Evolutionary conservation across 495 filamentous ascomycete genomes (phyloP).

Genomic region (Neurospora sp.): DNA sequence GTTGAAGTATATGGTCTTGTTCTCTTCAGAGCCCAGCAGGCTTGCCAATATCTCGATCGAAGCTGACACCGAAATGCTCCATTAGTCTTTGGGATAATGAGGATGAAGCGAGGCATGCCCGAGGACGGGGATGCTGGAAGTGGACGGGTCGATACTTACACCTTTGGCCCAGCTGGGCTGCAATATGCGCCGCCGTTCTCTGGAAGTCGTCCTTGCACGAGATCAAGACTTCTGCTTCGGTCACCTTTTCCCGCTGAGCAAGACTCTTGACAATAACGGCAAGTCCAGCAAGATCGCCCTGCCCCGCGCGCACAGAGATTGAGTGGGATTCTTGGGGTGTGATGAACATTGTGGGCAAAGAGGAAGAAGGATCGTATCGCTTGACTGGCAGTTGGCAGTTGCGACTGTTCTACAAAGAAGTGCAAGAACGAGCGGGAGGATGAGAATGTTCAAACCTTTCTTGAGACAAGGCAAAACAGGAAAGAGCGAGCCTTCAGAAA

Average conservation of each 20-base stretch:
- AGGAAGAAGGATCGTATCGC: not conserved
- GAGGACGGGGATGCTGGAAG: too few relatives aligned
- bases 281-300: constrained; percentile 14
- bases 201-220: constrained; percentile 21
- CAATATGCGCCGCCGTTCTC: constrained; percentile 22
- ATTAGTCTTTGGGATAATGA: not conserved
- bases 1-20: constrained; percentile 16
- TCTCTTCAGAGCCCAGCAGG: constrained; percentile 9
- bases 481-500: not conserved
- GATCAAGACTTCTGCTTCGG: constrained; percentile 14
- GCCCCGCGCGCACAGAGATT: constrained; percentile 17
- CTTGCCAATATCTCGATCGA: constrained; percentile 17
- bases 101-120: not conserved
- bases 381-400: not conserved
- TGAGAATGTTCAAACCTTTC: not conserved
- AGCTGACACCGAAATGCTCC: not conserved
- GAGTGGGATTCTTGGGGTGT: constrained; percentile 11
- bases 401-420: not conserved
- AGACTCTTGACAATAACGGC: constrained; percentile 6
- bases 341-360: constrained; percentile 12
- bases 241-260: constrained; percentile 10
- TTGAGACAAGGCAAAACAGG: not conserved
- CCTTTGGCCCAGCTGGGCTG: constrained; percentile 16
- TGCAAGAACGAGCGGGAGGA: not conserved
- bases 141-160: not conserved